Evolutionary conservation across 805 yeast genomes (phyloP).

Genomic region (Peterozyma toletana): DNA sequence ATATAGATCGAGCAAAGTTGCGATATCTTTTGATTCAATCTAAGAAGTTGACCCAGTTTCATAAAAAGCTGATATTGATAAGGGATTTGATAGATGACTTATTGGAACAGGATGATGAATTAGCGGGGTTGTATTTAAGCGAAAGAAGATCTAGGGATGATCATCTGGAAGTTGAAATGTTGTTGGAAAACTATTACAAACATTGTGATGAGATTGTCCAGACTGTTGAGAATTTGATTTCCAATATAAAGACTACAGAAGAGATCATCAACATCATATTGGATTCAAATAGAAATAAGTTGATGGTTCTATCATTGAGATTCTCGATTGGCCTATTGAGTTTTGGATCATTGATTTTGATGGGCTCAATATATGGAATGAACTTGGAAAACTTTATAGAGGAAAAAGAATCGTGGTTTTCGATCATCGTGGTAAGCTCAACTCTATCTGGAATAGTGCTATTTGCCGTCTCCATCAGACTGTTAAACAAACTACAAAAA

Average conservation of each 20-base stretch:
- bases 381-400: constrained; percentile 89
- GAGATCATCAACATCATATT: constrained; percentile 89
- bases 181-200: constrained; percentile 83
- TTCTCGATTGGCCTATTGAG: constrained; percentile 81
- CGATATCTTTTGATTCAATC: constrained; percentile 76
- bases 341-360: constrained; percentile 69
- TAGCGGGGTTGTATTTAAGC: constrained; percentile 74
- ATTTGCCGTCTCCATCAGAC: constrained; percentile 46
- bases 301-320: constrained; percentile 80
- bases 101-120: constrained; percentile 80
- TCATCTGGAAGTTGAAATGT: constrained; percentile 83
- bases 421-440: constrained; percentile 38
- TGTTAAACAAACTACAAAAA: constrained; percentile 59
- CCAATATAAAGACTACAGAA: constrained; percentile 89
- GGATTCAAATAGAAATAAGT: constrained; percentile 89
- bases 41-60: constrained; percentile 76
- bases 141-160: constrained; percentile 53
- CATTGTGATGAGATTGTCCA: constrained; percentile 94
- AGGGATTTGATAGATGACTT: constrained; percentile 81
- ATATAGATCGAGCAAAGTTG: constrained; percentile 73
- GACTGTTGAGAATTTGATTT: constrained; percentile 65
- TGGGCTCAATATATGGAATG: constrained; percentile 94
- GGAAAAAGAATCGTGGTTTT: constrained; percentile 67
- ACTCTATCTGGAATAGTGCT: constrained; percentile 32
- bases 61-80: constrained; percentile 75